Conservation (phyloP, 345 rosid species). For the Acer yangbiense region DNA sequence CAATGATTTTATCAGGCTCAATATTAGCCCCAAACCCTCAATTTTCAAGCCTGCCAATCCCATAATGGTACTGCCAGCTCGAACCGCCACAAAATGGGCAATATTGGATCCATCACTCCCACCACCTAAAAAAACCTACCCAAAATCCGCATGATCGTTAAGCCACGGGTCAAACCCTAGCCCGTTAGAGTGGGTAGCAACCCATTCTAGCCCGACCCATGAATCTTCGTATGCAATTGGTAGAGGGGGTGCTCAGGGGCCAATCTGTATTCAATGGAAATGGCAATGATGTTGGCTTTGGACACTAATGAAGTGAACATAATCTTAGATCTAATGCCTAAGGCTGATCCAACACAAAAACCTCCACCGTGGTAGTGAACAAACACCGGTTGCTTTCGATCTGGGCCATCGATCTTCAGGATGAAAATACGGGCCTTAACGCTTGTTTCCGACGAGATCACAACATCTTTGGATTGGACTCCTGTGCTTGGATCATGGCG, state of each 20-base stretch:
- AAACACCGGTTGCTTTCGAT: constrained; percentile 30
- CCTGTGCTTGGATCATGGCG: constrained; percentile 24
- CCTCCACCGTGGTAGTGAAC: constrained; percentile 38
- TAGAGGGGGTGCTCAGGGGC: constrained; percentile 42
- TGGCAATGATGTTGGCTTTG: constrained; percentile 22
- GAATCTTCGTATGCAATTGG: constrained; percentile 25
- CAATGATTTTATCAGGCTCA: constrained; percentile 28
- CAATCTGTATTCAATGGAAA: constrained; percentile 36
- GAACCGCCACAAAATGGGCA: too few relatives aligned
- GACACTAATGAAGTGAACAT: constrained; percentile 14
- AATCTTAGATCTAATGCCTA: constrained; percentile 12
- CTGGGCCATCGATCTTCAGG: constrained; percentile 4
- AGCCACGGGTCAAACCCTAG: too few relatives aligned
- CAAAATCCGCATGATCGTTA: too few relatives aligned
- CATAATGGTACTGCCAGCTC: too few relatives aligned
- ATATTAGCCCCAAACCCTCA: constrained; percentile 27
- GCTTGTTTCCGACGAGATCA: constrained; percentile 3
- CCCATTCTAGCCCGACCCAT: too few relatives aligned
- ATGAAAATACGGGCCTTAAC: constrained; percentile 22
- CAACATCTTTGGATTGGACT: constrained; percentile 28
- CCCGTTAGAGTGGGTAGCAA: too few relatives aligned
- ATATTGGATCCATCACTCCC: too few relatives aligned
- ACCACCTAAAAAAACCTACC: too few relatives aligned
- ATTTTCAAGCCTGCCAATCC: constrained; percentile 25
- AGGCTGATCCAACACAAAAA: constrained; percentile 33